Evolutionary conservation across 1,139 yeast species (phyloP).

Genomic region (Starmera stellimalicola): DNA sequence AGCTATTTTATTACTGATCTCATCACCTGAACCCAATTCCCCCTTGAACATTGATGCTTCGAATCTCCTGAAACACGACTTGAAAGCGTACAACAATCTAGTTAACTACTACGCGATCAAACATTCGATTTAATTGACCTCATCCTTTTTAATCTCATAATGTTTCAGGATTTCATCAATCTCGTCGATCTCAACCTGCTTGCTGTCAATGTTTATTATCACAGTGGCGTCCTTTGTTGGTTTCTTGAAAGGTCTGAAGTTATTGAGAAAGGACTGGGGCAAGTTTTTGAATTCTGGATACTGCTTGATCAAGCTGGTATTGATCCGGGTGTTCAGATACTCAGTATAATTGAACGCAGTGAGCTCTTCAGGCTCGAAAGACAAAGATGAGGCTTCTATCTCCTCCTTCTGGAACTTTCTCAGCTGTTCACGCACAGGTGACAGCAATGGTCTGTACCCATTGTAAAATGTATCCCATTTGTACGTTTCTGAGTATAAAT

Average conservation of each 20-base stretch:
- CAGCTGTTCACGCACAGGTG: constrained; percentile 15
- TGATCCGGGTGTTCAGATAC: too few species aligned
- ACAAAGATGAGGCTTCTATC: too few species aligned
- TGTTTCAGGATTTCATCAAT: constrained; percentile 16
- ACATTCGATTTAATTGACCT: constrained; percentile 9
- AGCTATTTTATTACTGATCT: constrained; percentile 61
- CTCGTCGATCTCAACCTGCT: constrained; percentile 14
- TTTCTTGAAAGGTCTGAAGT: constrained; percentile 13
- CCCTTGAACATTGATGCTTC: constrained; percentile 85
- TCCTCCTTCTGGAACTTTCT: constrained; percentile 1
- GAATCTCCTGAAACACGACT: constrained; percentile 59
- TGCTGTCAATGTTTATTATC: too few species aligned
- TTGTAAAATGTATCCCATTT: constrained; percentile 14
- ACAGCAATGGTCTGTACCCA: constrained; percentile 17
- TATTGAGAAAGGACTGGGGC: constrained; percentile 19
- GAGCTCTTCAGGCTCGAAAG: neutral
- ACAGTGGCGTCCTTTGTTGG: too few species aligned
- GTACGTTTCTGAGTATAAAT: constrained; percentile 11
- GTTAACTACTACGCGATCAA: constrained; percentile 53
- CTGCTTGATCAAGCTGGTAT: constrained; percentile 13
- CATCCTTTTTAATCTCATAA: constrained; percentile 4
- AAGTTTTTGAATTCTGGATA: constrained; percentile 16
- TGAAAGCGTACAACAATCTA: constrained; percentile 46
- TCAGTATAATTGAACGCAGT: neutral
- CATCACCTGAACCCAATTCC: constrained; percentile 76